Percentiles rank a stretch among this genome's conserved stretches.
Conservation (phyloP, 2,329 filamentous ascomycete genomes). For the Amphichorda felina region DNA sequence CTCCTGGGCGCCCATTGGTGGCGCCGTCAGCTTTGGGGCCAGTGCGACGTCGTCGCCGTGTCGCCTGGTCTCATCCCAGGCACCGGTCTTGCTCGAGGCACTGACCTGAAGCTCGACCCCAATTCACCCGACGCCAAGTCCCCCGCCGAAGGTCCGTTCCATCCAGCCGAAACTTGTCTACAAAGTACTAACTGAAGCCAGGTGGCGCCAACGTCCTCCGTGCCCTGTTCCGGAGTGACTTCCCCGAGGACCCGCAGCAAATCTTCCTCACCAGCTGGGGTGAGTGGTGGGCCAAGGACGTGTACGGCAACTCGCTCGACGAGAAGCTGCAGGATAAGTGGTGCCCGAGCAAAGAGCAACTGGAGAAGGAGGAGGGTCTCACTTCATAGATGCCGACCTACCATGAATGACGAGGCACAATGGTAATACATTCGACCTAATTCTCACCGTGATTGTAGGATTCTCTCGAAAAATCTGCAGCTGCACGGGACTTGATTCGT, state of each 20-base stretch:
- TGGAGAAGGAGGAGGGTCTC: constrained; percentile 29
- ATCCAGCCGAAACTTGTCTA: background rate
- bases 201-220: constrained; percentile 31
- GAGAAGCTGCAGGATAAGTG: constrained; percentile 38
- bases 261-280: constrained; percentile 45
- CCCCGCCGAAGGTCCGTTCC: constrained; percentile 27
- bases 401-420: background rate
- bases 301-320: constrained; percentile 27
- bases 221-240: constrained; percentile 30
- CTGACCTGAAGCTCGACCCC: constrained; percentile 13
- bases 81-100: constrained; percentile 27
- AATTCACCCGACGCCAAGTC: constrained; percentile 33
- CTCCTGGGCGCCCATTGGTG: constrained; percentile 42
- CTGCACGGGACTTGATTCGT: too few relatives aligned
- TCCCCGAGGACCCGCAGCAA: constrained; percentile 36
- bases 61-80: constrained; percentile 38
- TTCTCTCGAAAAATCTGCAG: background rate
- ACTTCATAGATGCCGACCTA: background rate
- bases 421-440: background rate
- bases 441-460: too few relatives aligned
- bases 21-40: constrained; percentile 34
- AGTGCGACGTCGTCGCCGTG: constrained; percentile 35
- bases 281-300: constrained; percentile 39
- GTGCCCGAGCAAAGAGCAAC: constrained; percentile 31
- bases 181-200: too few relatives aligned